Evolutionary conservation across 257 asterid genomes (phyloP), one percentile per base, ranked within the genome.

Genomic region (Primulina huaijiensis): DNA sequence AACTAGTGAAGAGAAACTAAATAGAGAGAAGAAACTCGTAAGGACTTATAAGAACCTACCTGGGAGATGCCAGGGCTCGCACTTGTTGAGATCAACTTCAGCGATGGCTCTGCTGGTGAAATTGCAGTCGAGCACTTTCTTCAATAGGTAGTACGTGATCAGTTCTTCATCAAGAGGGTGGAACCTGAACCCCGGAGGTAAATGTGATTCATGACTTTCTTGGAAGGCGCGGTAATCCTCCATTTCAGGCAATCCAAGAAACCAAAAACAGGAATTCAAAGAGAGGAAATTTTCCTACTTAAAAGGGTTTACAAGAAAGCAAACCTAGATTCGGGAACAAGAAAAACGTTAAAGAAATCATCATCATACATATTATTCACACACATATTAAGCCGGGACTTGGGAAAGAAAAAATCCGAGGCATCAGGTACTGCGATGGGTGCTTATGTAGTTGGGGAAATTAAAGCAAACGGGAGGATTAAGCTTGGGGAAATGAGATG

Each of bases 1-100:
- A 3, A 3, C 34, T 3, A 31, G 7, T 4, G 34, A 31, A 31
- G 34, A 31, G 0, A 27, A 27, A 2, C 0, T 2, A 27, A 27
- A 2, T 1, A 27, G 30, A 2, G 30, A 31, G 34, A 31, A 31
- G 5, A 31, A 27, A 27, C 30, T 27, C 25, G 0, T 1, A 23
- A 0, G 25, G 64, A 11, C 33, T 65, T n/a, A n/a, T n/a, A 8
- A 8, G 65, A 40, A 3, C 0, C 5, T 75, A 85, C 97, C 96
- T 10, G 98, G 98, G 2, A 92, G 90, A 7, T 92, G 90, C 98
- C 98, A 92, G 0, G 98, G 98, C 81, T 92, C 98, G 67, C 88
- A 88, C 60, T 92, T 92, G 92, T 90, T 90, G 75, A 92, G 95
- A 38, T 92, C 98, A 64, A 90, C 95, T 50, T 90, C 95, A 21